These are phyloP conservation scores for Pseudopithomyces maydicus DNA, from an alignment of 2,329 filamentous ascomycete species.

Conservation along the genomic window DNA sequence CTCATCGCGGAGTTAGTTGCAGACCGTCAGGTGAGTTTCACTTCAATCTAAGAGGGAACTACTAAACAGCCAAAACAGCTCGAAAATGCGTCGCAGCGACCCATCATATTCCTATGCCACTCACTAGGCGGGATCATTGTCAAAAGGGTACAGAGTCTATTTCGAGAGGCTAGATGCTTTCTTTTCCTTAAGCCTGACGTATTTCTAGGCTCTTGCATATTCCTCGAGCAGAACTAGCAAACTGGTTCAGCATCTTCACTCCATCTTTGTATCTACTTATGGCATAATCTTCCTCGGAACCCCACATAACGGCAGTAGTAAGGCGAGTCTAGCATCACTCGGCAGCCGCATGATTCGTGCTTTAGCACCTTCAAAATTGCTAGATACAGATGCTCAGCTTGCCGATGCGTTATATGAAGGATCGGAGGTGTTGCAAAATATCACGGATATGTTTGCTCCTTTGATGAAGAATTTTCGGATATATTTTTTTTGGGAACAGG, in stretches of 20 bases:
- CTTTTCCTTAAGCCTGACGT: neutral
- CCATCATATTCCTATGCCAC: slow-evolving; percentile 50
- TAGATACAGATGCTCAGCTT: slow-evolving; percentile 50
- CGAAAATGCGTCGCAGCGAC: slow-evolving; percentile 36
- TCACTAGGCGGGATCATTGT: slow-evolving; percentile 50
- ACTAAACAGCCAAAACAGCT: slow-evolving; percentile 24
- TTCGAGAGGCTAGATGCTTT: neutral
- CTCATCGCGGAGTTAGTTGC: slow-evolving; percentile 40
- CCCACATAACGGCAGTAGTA: slow-evolving; percentile 44
- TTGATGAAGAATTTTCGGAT: slow-evolving; percentile 45
- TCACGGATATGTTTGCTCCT: slow-evolving; percentile 46
- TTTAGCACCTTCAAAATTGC: slow-evolving; percentile 28
- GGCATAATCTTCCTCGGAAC: slow-evolving; percentile 46
- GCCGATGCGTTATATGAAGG: slow-evolving; percentile 59
- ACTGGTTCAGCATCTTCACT: slow-evolving; percentile 37
- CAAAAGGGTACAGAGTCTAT: slow-evolving; percentile 36
- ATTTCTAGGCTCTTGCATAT: slow-evolving; percentile 42
- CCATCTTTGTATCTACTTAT: slow-evolving; percentile 46
- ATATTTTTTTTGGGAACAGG: slow-evolving; percentile 49
- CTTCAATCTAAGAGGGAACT: neutral
- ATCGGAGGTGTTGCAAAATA: slow-evolving; percentile 47
- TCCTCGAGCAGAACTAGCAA: slow-evolving; percentile 30
- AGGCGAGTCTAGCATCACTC: slow-evolving; percentile 31
- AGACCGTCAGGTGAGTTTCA: slow-evolving; percentile 34
- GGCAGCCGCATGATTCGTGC: slow-evolving; percentile 33